Conservation (phyloP, 345 rosid species). For the Ricinus communis region DNA sequence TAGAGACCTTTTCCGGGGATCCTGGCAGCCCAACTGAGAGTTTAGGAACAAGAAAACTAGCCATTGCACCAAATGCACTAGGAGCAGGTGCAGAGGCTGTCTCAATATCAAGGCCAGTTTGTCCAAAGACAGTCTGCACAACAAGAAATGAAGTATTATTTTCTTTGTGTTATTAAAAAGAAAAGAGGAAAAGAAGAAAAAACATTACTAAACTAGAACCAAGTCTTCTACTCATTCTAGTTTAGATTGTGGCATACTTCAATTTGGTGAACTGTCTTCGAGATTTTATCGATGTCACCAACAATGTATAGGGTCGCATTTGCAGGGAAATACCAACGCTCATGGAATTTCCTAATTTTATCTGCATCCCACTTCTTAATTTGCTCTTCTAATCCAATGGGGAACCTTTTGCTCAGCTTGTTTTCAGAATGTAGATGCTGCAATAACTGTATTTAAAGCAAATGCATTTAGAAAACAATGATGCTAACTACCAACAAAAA, state of each 20-base stretch:
- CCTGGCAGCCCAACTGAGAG: conserved; percentile 85
- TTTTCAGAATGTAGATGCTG: conserved; percentile 98
- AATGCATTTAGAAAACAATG: conserved; percentile 6
- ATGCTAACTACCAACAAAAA: conserved; percentile 11
- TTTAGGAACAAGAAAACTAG: conserved; percentile 97
- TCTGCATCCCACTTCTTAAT: conserved; percentile 99
- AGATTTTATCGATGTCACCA: conserved; percentile 78
- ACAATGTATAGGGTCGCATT: conserved; percentile 96
- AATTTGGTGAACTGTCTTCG: conserved; percentile 66
- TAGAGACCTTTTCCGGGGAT: conserved; percentile 58
- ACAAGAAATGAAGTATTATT: conserved; percentile 19
- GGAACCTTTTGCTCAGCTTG: conserved; percentile 96
- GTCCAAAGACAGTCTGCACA: conserved; percentile 77
- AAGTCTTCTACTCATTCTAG: not conserved
- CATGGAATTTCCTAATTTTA: conserved; percentile 97
- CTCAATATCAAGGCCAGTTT: conserved; percentile 61
- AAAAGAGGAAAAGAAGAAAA: not conserved
- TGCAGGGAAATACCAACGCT: conserved; percentile 98
- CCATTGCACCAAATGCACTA: conserved; percentile 96
- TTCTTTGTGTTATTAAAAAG: conserved; percentile 5
- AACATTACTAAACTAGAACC: not conserved
- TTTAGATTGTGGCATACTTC: conserved; percentile 56
- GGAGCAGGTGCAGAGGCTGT: conserved; percentile 50
- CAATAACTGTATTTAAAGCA: conserved; percentile 57
- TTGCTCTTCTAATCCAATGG: conserved; percentile 97